A percentile compares a stretch with the other conserved stretches of the same genome.
Evolutionary conservation across 768 basidiomycete genomes (phyloP).

Genomic region (Trametes coccinea): DNA sequence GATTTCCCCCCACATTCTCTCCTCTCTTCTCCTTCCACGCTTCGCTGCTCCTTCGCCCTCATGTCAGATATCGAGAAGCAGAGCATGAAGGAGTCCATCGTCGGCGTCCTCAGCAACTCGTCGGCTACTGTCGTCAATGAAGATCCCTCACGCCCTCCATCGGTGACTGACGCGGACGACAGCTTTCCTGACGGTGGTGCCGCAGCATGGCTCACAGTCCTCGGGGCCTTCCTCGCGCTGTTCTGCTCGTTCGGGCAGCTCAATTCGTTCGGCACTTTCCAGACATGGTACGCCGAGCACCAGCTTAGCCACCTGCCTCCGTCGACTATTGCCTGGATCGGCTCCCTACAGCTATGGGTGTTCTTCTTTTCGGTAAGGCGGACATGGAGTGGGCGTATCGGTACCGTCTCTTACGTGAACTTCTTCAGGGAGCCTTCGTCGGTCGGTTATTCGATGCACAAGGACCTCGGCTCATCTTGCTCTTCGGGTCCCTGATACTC

Average conservation of each 20-base stretch:
- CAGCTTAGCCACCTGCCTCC: slow-evolving; percentile 53
- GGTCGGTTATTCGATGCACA: slow-evolving; percentile 61
- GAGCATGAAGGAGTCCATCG: slow-evolving; percentile 9
- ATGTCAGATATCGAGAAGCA: slow-evolving; percentile 10
- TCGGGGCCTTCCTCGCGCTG: slow-evolving; percentile 65
- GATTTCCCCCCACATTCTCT: background rate
- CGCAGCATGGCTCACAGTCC: slow-evolving; percentile 49
- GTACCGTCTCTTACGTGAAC: no score
- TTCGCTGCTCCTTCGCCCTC: background rate
- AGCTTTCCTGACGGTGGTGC: slow-evolving; percentile 33
- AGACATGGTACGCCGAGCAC: slow-evolving; percentile 64
- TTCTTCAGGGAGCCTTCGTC: slow-evolving; percentile 55
- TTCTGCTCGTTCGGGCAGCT: slow-evolving; percentile 74
- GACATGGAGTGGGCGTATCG: background rate
- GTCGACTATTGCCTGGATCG: slow-evolving; percentile 68
- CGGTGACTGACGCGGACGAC: background rate
- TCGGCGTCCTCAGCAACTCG: slow-evolving; percentile 6
- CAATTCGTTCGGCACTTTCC: slow-evolving; percentile 72
- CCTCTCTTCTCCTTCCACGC: background rate
- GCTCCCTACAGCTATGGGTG: slow-evolving; percentile 65
- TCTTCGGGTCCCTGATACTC: slow-evolving; percentile 48
- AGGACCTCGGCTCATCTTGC: slow-evolving; percentile 56
- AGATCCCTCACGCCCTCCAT: background rate
- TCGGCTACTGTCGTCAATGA: slow-evolving; percentile 16
- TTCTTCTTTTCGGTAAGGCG: slow-evolving; percentile 66